Conservation (phyloP, 352 stramenopile species). For the Blastocystis sp. region DNA sequence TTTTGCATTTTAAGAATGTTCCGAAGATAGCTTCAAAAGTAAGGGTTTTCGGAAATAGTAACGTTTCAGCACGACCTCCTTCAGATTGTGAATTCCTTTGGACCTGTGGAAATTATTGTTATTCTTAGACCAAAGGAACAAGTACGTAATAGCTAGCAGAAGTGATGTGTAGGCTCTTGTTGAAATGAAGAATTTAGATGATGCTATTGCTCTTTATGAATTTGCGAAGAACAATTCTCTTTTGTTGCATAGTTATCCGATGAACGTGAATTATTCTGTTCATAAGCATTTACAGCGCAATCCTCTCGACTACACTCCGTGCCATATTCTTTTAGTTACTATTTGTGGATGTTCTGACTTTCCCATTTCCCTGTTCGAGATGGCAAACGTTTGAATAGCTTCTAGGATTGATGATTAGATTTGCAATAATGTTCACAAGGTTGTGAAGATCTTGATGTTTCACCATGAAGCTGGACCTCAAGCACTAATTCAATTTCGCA, state of each 20-base stretch:
- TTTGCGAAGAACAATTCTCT: background rate
- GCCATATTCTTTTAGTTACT: slow-evolving; percentile 65
- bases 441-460: slow-evolving; percentile 46
- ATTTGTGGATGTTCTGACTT: slow-evolving; percentile 58
- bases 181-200: slow-evolving; percentile 43
- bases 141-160: background rate
- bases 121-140: slow-evolving; percentile 53
- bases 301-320: slow-evolving; percentile 55
- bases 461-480: slow-evolving; percentile 54
- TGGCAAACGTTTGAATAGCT: background rate
- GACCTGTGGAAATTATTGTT: slow-evolving; percentile 23
- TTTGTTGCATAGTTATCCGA: background rate
- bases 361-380: slow-evolving; percentile 8
- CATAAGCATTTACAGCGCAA: slow-evolving; percentile 60
- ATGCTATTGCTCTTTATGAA: slow-evolving; percentile 6
- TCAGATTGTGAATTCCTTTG: slow-evolving; percentile 41
- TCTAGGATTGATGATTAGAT: background rate
- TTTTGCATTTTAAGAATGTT: slow-evolving; percentile 64
- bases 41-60: background rate
- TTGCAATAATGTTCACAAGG: slow-evolving; percentile 54
- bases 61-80: slow-evolving; percentile 7
- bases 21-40: slow-evolving; percentile 53
- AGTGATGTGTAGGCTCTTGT: slow-evolving; percentile 45
- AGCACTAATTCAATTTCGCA: slow-evolving; percentile 49
- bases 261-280: slow-evolving; percentile 59